Base-by-base conservation (phyloP, 805 yeast genomes). In the Candida nemodendra region DNA sequence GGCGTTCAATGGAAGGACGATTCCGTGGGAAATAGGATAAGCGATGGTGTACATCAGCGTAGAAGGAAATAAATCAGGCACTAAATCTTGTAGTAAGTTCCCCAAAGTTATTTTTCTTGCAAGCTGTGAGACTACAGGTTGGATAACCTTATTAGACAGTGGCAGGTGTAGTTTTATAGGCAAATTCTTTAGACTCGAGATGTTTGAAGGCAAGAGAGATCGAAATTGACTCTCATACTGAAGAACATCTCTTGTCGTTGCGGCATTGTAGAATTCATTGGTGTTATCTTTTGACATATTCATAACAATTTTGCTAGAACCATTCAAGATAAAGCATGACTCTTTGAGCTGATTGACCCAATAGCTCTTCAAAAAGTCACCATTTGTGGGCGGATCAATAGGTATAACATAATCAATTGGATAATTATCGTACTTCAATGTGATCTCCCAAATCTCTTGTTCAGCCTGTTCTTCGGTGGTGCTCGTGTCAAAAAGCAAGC, bases 281-380 rank as follows among this genome's bases (percentile, higher is more conserved):
- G 91, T 73, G 35, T 82, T 81, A 1, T 68, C 69, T 43, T 77
- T 79, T 5, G 93, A 76, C 38, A 91, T 63, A 18, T 71, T 70
- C 95, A 91, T 84, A n/a, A 91, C 76, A 2, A 79, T 72, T 44
- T 84, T 87, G 5, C 95, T 72, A n/a, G 78, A 74, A 0, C 95
- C 95, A 47, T 81, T 78, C 25, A 84, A 58, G 0, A 88, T 76
- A 52, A 72, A 87, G 51, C 88, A 79, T 4, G 88, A 74, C 54
- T 91, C 97, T 53, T 93, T 91, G 56, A 88, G 63, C 42, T 79
- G 88, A 55, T 91, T 89, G 43, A 80, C 64, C 81, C 93, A 81
- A 34, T 76, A 71, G 34, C 71, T 74, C 30, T 61, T 69, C 41
- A 78, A 47, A 9, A 68, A 54, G 7, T 24, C 50, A 42, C 26